These are phyloP conservation scores for Perilla frutescens DNA, from an alignment of 257 asterid genomes.

Conservation along the genomic window DNA sequence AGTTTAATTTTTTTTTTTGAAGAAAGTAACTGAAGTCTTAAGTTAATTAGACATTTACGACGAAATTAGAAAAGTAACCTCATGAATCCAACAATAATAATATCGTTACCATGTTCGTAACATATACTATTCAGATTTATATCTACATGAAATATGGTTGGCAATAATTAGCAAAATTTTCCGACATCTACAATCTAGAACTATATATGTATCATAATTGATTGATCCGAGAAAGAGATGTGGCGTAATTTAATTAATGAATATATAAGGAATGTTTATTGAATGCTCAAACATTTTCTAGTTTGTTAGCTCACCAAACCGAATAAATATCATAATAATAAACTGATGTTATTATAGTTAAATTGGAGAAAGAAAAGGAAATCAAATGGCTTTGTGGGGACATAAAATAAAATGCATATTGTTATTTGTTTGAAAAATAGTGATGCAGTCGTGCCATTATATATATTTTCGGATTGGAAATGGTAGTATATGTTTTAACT, in stretches of 20 bases:
- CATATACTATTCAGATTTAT: background rate
- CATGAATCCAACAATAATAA: too few relatives aligned
- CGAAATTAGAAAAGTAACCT: too few relatives aligned
- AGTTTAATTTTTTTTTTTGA: too few relatives aligned
- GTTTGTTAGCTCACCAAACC: slow-evolving; percentile 39
- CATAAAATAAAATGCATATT: slow-evolving; percentile 8
- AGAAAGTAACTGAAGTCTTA: too few relatives aligned
- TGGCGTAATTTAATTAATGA: background rate
- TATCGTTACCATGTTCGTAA: too few relatives aligned
- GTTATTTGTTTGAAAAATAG: too few relatives aligned
- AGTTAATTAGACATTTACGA: too few relatives aligned
- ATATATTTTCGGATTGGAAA: background rate
- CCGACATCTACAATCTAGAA: slow-evolving; percentile 3
- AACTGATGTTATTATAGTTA: background rate
- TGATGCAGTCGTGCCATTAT: background rate
- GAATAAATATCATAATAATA: slow-evolving; percentile 18
- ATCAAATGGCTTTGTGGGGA: background rate
- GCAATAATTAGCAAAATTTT: background rate
- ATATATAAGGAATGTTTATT: slow-evolving; percentile 25
- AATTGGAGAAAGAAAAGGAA: slow-evolving; percentile 19
- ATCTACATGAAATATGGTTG: background rate
- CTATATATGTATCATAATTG: slow-evolving; percentile 8
- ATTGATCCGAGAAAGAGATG: slow-evolving; percentile 25
- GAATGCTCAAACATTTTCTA: slow-evolving; percentile 15
- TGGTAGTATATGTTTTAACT: too few relatives aligned